Conservation (phyloP, 2,329 filamentous ascomycete species). For the Monilinia fructicola region DNA sequence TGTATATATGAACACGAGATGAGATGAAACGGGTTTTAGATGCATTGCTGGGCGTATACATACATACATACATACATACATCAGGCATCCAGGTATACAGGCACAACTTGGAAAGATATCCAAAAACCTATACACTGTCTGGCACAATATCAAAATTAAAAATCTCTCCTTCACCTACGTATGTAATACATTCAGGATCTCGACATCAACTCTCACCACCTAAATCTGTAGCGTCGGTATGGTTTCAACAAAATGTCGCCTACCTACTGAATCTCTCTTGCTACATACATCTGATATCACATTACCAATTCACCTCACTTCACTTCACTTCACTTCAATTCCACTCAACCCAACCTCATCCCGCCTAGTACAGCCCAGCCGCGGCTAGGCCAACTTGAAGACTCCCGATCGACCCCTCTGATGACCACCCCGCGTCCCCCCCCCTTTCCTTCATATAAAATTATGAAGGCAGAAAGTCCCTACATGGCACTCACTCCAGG, state of each 20-base stretch:
- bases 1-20: conserved; percentile 11
- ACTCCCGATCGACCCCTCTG: not conserved
- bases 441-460: not conserved
- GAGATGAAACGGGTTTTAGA: conserved; percentile 1
- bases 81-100: not conserved
- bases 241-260: not conserved
- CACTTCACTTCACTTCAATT: too few species aligned
- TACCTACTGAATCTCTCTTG: not conserved
- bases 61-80: not conserved
- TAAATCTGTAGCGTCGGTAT: not conserved
- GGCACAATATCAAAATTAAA: not conserved
- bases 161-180: not conserved
- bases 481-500: too few species aligned
- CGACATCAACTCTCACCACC: not conserved
- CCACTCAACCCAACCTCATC: not conserved
- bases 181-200: conserved; percentile 4
- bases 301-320: not conserved
- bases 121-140: not conserved
- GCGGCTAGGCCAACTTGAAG: not conserved
- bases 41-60: not conserved
- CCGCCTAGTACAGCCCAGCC: not conserved
- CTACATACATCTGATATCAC: not conserved
- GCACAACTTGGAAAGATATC: too few species aligned
- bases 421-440: too few species aligned
- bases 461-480: not conserved